Base-by-base conservation (phyloP, 345 rosid genomes). In the Lepidium africanum region DNA sequence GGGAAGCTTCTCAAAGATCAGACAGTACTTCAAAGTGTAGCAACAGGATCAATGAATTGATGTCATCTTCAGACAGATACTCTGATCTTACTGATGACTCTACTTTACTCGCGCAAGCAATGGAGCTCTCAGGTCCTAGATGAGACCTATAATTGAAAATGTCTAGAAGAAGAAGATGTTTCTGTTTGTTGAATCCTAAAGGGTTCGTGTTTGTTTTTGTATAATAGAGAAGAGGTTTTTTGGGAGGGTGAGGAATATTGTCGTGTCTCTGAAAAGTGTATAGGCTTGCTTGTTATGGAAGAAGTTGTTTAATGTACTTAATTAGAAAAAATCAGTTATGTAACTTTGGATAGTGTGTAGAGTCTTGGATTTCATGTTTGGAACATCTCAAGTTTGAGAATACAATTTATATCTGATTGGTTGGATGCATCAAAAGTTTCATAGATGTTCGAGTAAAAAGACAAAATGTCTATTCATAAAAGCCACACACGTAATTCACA, bases 41-140 rank as follows among this genome's bases (percentile, higher is more conserved):
- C 69, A 82, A 77, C 70, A 87, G 79, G 79, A 80, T 83, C 21
- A 88, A 88, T 19, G 96, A 93, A 30, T 4, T 69, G 9, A 82
- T 90, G 71, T 90, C 95, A 30, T 90, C 92, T 0, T 93, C 99
- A 1, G 97, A 93, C 50, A 63, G 99, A 59, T 93, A 87, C 63
- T 93, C 99, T 17, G 97, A 93, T 80, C 95, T 93, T 75, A 93
- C 96, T 4, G 97, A 90, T 42, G 99, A 93, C 84, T 93, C 99
- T 50, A 84, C 87, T 35, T 76, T 90, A 69, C 85, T 93, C 60
- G 96, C 75, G 65, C 97, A 93, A 80, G 99, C 99, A 54, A 93
- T 93, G 96, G 99, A 93, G 73, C 96, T 93, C 43, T 93, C 99
- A 17, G 97, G 99, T 27, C 99, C 99, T 16, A 86, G 99, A 82